Conservation (phyloP, 768 basidiomycete species). For the Phylloporus sp. region DNA sequence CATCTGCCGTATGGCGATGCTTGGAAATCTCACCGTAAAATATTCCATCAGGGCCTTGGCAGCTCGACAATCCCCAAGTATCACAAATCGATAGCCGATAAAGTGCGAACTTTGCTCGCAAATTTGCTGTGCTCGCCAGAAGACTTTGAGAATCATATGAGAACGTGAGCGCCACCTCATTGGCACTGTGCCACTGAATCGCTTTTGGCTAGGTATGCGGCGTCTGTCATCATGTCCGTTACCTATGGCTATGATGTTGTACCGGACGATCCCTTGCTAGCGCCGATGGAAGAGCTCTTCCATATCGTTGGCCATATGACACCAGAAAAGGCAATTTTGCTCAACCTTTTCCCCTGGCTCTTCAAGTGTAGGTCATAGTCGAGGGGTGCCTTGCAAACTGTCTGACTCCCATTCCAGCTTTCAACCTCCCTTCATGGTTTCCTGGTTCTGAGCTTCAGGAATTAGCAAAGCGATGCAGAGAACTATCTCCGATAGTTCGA, state of each 20-base stretch:
- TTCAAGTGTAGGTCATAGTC: constrained; percentile 14
- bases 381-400: not conserved
- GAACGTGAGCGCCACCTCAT: constrained; percentile 17
- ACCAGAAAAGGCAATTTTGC: constrained; percentile 17
- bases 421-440: constrained; percentile 19
- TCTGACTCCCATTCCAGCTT: constrained; percentile 9
- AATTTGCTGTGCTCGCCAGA: constrained; percentile 14
- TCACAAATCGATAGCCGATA: constrained; percentile 7
- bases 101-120: constrained; percentile 3
- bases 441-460: constrained; percentile 11
- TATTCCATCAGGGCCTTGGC: constrained; percentile 14
- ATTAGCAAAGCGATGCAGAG: constrained; percentile 6
- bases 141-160: constrained; percentile 10
- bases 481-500: constrained; percentile 11
- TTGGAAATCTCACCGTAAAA: constrained; percentile 16
- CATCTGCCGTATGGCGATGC: constrained; percentile 17
- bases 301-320: constrained; percentile 9
- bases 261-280: constrained; percentile 18
- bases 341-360: constrained; percentile 20
- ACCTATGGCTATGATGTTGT: constrained; percentile 17
- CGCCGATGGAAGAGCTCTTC: constrained; percentile 11
- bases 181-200: not conserved
- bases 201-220: constrained; percentile 11
- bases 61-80: constrained; percentile 10
- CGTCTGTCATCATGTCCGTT: constrained; percentile 19